These are phyloP conservation scores for Barnettozyma vustinii DNA, from an alignment of 805 yeast genomes.

Conservation along the genomic window DNA sequence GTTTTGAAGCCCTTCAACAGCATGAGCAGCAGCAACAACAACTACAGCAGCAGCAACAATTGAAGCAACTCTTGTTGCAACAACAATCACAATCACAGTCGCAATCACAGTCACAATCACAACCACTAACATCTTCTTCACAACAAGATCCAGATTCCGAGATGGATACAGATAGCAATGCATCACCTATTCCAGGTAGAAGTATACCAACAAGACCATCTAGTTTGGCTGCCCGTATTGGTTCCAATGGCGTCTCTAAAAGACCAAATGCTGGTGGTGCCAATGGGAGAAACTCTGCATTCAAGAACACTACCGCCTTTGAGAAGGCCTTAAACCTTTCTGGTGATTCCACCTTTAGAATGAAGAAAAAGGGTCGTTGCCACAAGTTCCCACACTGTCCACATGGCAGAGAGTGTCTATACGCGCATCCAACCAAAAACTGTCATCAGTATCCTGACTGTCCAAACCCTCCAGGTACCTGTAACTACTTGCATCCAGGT, in stretches of 20 bases:
- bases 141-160: neutral
- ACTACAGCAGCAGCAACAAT: constrained; percentile 5
- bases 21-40: constrained; percentile 9
- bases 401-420: constrained; percentile 56
- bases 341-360: constrained; percentile 29
- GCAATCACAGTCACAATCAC: constrained; percentile 3
- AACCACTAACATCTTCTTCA: neutral
- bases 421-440: constrained; percentile 73
- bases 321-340: constrained; percentile 36
- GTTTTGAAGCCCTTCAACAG: constrained; percentile 46
- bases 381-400: constrained; percentile 67
- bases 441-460: constrained; percentile 78
- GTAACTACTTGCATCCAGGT: constrained; percentile 78
- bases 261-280: neutral
- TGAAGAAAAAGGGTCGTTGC: constrained; percentile 60
- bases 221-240: constrained; percentile 7
- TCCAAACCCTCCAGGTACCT: constrained; percentile 73
- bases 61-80: neutral
- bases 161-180: constrained; percentile 4
- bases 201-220: constrained; percentile 10
- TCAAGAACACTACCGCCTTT: constrained; percentile 28
- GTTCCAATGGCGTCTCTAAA: constrained; percentile 6
- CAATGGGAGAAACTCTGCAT: constrained; percentile 18
- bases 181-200: constrained; percentile 1
- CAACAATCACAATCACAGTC: constrained; percentile 1